These are phyloP conservation scores for Chlorophyllum brunneum DNA, from an alignment of 768 basidiomycete genomes.

Conservation along the genomic window DNA sequence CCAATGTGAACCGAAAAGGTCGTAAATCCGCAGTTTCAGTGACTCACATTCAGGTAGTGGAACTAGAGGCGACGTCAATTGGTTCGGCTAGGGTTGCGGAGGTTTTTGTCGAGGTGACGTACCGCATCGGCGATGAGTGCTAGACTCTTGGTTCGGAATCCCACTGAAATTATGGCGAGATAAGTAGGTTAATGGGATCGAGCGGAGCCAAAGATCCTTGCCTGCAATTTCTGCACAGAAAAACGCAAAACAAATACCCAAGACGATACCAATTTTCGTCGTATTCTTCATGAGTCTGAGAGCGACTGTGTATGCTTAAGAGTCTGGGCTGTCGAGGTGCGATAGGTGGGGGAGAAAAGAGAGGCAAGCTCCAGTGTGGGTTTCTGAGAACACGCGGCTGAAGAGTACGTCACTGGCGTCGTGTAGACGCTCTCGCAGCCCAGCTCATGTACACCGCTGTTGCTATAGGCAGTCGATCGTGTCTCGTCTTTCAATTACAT, in stretches of 20 bases:
- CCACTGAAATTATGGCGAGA: constrained; percentile 30
- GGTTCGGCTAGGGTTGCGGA: background rate
- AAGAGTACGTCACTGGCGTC: background rate
- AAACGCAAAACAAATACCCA: constrained; percentile 43
- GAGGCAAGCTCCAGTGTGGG: background rate
- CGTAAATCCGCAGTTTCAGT: constrained; percentile 7
- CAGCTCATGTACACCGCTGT: background rate
- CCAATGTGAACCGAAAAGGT: background rate
- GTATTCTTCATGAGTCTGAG: constrained; percentile 40
- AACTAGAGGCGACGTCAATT: constrained; percentile 31
- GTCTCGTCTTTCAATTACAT: background rate
- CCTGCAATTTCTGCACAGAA: constrained; percentile 48
- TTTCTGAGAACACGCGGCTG: no score
- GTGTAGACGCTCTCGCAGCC: no score
- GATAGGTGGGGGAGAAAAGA: background rate
- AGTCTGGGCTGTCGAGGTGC: background rate
- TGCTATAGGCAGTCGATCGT: constrained; percentile 3
- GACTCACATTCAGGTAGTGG: constrained; percentile 49
- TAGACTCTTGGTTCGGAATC: constrained; percentile 50
- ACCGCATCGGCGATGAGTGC: constrained; percentile 57
- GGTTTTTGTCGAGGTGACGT: constrained; percentile 20
- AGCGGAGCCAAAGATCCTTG: constrained; percentile 18
- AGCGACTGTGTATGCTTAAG: background rate
- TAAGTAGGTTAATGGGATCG: background rate
- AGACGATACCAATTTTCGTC: constrained; percentile 41